Evolutionary conservation across 1,284 basidiomycete genomes (phyloP).

Genomic region (Cryptococcus deneoformans): DNA sequence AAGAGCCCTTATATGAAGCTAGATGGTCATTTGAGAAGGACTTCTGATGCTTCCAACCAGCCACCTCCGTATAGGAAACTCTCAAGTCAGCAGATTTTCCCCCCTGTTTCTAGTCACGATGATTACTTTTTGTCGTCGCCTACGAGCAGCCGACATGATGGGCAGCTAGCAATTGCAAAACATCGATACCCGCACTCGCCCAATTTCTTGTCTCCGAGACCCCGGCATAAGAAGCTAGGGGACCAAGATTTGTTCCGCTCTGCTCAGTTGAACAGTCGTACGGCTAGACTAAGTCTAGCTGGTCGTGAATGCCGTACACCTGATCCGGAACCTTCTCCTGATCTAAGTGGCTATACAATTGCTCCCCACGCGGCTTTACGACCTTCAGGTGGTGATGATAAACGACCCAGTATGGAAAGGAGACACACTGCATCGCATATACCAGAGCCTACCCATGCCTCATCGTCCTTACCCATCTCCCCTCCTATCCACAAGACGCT

Average conservation of each 20-base stretch:
- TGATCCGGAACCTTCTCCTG: constrained; percentile 2
- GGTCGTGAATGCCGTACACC: constrained; percentile 6
- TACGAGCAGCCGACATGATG: neutral
- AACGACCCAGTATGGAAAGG: neutral
- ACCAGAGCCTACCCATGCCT: neutral
- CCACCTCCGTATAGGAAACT: constrained; percentile 9
- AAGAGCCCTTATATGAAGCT: neutral
- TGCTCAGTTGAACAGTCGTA: constrained; percentile 10
- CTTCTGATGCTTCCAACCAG: neutral
- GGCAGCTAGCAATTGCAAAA: no score
- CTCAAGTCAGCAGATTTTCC: neutral
- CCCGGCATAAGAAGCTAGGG: neutral
- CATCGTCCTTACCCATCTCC: constrained; percentile 1
- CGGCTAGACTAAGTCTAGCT: constrained; percentile 12
- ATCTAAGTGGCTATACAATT: no score
- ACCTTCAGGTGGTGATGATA: neutral
- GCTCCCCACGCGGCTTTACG: neutral
- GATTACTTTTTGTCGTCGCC: neutral
- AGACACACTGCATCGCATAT: neutral
- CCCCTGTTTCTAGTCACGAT: neutral
- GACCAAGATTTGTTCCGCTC: constrained; percentile 9
- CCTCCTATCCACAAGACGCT: constrained; percentile 1
- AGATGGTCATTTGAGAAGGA: neutral
- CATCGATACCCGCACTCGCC: neutral
- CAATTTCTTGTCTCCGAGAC: neutral